Conservation (phyloP, 1,139 yeast species). For the Suhomyces anneliseae region DNA sequence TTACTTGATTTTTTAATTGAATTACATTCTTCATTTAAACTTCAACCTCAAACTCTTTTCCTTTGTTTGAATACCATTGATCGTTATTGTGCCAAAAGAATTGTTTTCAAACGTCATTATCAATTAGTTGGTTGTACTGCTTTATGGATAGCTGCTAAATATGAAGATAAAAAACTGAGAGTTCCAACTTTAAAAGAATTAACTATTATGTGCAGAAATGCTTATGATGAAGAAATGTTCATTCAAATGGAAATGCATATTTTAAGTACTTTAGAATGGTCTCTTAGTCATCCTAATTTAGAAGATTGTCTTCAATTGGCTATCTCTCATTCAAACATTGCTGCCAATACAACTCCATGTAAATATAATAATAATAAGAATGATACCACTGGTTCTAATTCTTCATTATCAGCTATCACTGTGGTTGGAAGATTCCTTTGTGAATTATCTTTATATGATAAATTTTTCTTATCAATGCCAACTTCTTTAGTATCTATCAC, state of each 20-base stretch:
- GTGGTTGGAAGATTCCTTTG: conserved; percentile 68
- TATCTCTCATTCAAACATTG: conserved; percentile 32
- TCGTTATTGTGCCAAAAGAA: conserved; percentile 86
- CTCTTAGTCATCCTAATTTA: conserved; percentile 59
- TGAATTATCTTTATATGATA: conserved; percentile 74
- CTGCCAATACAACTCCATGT: conserved; percentile 29
- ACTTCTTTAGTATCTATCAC: conserved; percentile 67
- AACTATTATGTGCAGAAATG: conserved; percentile 75
- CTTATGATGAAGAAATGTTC: conserved; percentile 88
- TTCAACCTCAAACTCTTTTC: conserved; percentile 78
- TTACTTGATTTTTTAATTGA: conserved; percentile 81
- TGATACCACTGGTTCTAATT: conserved; percentile 6
- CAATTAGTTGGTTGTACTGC: conserved; percentile 93
- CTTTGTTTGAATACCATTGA: conserved; percentile 81
- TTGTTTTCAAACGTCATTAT: conserved; percentile 89
- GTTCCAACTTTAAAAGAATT: conserved; percentile 83
- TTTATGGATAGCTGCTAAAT: conserved; percentile 93
- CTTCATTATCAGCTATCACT: conserved; percentile 49
- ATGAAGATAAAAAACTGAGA: conserved; percentile 80
- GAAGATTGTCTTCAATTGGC: conserved; percentile 64
- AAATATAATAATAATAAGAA: conserved; percentile 24
- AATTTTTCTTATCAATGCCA: conserved; percentile 60
- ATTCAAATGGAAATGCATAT: conserved; percentile 95
- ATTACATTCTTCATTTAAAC: conserved; percentile 72
- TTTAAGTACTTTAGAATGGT: conserved; percentile 82